These are phyloP conservation scores for Rhododendron vialii DNA, from an alignment of 148 eudicot species.

Conservation along the genomic window DNA sequence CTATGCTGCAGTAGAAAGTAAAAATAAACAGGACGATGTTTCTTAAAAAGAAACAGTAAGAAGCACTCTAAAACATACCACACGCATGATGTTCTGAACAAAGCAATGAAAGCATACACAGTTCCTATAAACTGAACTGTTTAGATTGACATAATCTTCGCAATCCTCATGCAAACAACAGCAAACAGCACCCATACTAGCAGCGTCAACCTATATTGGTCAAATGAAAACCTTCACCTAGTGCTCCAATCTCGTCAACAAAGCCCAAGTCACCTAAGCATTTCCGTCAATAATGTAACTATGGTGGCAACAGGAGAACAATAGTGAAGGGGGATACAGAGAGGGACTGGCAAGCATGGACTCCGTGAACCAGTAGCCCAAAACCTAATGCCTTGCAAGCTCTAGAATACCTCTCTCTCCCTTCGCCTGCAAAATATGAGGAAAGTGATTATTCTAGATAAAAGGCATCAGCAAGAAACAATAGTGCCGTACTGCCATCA, in stretches of 20 bases:
- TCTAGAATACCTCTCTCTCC: background rate
- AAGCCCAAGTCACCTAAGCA: background rate
- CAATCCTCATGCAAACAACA: conserved; percentile 76
- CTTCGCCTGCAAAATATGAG: conserved; percentile 13
- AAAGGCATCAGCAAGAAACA: background rate
- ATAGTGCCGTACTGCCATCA: background rate
- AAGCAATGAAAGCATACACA: conserved; percentile 73
- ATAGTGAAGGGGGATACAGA: conserved; percentile 4
- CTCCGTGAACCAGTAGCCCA: conserved; percentile 47
- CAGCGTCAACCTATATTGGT: conserved; percentile 16
- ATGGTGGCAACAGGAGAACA: background rate
- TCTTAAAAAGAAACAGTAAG: background rate
- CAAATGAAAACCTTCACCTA: conserved; percentile 10
- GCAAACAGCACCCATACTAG: conserved; percentile 79
- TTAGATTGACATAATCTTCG: conserved; percentile 71
- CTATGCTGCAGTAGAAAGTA: background rate
- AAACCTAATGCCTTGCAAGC: conserved; percentile 6
- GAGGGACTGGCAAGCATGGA: conserved; percentile 47
- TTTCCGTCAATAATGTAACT: background rate
- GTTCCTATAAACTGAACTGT: conserved; percentile 62
- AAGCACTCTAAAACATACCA: conserved; percentile 48
- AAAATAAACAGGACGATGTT: background rate
- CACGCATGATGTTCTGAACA: conserved; percentile 58
- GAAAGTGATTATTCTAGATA: background rate
- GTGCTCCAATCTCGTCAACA: conserved; percentile 17